Base-by-base conservation (phyloP, 139 green algal genomes). In the Tetradesmus obliquus region DNA sequence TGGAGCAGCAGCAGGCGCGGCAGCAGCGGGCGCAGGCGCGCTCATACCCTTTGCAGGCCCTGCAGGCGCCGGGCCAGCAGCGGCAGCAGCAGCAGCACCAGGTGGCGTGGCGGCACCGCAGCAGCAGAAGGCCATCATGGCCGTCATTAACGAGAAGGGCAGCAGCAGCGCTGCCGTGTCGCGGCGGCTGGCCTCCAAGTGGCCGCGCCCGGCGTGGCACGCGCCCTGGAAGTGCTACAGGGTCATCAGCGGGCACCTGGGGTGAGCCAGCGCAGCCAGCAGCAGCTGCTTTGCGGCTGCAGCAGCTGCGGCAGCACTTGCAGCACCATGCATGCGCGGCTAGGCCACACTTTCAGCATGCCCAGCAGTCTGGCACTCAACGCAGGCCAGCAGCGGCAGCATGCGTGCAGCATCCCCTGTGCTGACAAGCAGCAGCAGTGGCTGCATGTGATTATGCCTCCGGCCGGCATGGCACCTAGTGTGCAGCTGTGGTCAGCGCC, bases 181-280 rank as follows among this genome's bases (percentile, higher is more conserved):
- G 53, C 93, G 94, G 84, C 94, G 97, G 10, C 84, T 99, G 87
- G 95, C 97, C 22, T 96, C 93, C 93, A 98, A 99, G 92, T 99
- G 98, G 98, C 98, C 98, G 0, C 91, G 94, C 5, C 98, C 98
- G 0, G 93, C 93, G 58, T 99, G 98, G 98, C 98, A 99, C 89
- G 95, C 98, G 20, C 98, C 98, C 15, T 99, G 98, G 98, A 98
- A 97, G 93, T 95, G 96, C 51, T 99, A 99, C 95, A 94, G 98
- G 32, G 98, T 99, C 55, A 98, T 99, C 10, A 97, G 93, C 1
- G 98, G 98, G 3, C 98, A 99, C 93, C 93, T 99, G 79, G 98
- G 98, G 91, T 99, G 96, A 94, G 97, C 93, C 8, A 62, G 86
- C 8, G 4, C 24, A 24, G 62, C 53, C 9, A 3, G 45, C 22